A percentile compares a stretch with the other conserved stretches of the same genome.
Conservation (phyloP, 768 basidiomycete genomes). For the Pholiota conissans region DNA sequence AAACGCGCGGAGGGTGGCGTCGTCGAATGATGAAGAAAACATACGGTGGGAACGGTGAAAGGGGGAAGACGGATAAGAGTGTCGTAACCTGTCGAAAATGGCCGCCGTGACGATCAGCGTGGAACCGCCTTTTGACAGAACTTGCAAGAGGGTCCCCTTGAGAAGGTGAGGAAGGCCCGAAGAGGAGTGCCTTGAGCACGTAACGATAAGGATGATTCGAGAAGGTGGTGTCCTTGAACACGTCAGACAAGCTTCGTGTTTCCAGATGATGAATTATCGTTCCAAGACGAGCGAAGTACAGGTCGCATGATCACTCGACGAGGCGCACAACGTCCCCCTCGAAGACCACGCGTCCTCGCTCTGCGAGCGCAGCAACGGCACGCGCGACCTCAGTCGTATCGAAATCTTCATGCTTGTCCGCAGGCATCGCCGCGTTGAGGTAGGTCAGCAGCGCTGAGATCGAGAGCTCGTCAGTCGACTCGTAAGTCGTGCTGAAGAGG, state of each 20-base stretch:
- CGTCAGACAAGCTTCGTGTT: too few species aligned
- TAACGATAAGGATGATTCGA: too few species aligned
- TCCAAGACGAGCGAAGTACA: too few species aligned
- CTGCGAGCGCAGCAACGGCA: slow-evolving; percentile 45
- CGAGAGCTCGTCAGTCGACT: slow-evolving; percentile 62
- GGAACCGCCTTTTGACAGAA: neutral
- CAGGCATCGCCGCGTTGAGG: slow-evolving; percentile 74
- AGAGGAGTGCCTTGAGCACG: neutral
- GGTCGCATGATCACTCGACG: slow-evolving; percentile 1
- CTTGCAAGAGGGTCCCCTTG: neutral
- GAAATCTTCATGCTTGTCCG: slow-evolving; percentile 80
- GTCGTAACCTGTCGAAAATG: neutral
- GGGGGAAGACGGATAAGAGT: too few species aligned
- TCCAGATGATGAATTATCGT: too few species aligned
- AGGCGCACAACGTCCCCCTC: slow-evolving; percentile 50
- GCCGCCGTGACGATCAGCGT: neutral
- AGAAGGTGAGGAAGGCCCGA: too few species aligned
- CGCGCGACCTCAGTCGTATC: slow-evolving; percentile 71
- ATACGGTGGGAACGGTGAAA: neutral
- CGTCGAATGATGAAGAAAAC: neutral
- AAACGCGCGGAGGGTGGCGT: neutral
- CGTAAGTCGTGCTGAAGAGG: slow-evolving; percentile 70
- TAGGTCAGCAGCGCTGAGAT: slow-evolving; percentile 70
- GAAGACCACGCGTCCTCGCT: slow-evolving; percentile 46
- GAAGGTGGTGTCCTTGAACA: too few species aligned